Percentiles rank a stretch among this genome's conserved stretches.
phyloP scores from a whole-genome alignment of 305 asterid species.

The Fraxinus xanthoxyloides region DNA sequence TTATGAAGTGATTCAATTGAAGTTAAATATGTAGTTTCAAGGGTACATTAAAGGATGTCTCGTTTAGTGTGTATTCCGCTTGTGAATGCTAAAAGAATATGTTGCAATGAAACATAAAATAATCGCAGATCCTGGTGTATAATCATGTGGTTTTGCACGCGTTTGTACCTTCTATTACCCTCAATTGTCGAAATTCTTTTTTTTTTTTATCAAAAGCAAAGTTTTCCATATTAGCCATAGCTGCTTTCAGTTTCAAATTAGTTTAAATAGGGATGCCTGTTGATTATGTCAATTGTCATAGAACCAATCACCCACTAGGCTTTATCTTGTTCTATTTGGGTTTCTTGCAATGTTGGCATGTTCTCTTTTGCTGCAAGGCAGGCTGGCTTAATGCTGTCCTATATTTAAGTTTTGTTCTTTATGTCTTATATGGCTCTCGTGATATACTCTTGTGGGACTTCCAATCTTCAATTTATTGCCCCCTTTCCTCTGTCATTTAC shows the following conservation, averaged over 20 bases:
- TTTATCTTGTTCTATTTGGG: neutral
- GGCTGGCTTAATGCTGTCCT: neutral
- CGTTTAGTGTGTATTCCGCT: neutral
- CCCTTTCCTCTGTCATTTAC: neutral
- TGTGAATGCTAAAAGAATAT: neutral
- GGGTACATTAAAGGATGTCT: neutral
- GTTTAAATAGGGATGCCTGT: neutral
- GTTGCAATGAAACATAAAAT: neutral
- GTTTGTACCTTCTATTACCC: neutral
- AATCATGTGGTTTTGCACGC: neutral
- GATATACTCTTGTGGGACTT: neutral
- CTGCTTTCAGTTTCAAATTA: neutral
- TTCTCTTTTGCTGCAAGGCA: neutral
- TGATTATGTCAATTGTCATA: neutral
- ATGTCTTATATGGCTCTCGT: neutral
- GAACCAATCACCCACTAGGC: neutral
- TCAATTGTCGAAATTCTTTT: neutral
- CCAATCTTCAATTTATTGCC: neutral
- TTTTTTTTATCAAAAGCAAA: neutral
- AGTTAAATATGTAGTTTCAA: constrained; percentile 3
- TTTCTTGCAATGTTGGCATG: neutral
- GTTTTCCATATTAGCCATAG: neutral
- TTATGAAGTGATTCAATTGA: neutral
- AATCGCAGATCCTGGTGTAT: neutral
- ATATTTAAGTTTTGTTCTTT: neutral